These are phyloP conservation scores for Miamiensis avidus DNA, from an alignment of 169 alveolate genomes.

Conservation along the genomic window DNA sequence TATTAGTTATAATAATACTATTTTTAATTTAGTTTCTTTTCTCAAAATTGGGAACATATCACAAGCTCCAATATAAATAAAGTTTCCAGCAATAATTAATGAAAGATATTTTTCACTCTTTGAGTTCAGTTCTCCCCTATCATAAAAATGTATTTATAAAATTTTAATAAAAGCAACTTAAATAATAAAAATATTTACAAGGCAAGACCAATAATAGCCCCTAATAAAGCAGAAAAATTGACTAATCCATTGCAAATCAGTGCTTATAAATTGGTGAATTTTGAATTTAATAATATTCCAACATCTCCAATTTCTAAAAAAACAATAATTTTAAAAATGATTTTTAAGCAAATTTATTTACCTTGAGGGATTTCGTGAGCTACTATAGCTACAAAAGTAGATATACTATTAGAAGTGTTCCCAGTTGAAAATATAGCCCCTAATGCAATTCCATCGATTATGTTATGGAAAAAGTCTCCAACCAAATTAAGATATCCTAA, in stretches of 20 bases:
- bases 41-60: conserved; percentile 28
- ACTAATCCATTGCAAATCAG: conserved; percentile 30
- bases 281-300: conserved; percentile 20
- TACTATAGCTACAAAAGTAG: conserved; percentile 33
- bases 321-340: no score
- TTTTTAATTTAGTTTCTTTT: conserved; percentile 26
- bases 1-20: neutral
- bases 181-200: neutral
- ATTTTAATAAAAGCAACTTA: no score
- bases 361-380: conserved; percentile 41
- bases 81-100: conserved; percentile 42
- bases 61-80: conserved; percentile 25
- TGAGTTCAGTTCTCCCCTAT: neutral
- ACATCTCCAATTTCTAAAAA: conserved; percentile 48
- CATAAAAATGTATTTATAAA: neutral
- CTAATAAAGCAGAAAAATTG: conserved; percentile 33
- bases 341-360: no score
- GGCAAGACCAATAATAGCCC: conserved; percentile 30
- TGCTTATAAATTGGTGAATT: conserved; percentile 22
- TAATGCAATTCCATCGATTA: conserved; percentile 39
- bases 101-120: conserved; percentile 3
- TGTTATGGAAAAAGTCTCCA: conserved; percentile 36
- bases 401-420: neutral
- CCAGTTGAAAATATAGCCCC: conserved; percentile 28
- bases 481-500: conserved; percentile 29